Evolutionary conservation across 2,329 filamentous ascomycete species (phyloP).

Genomic region (Stagonosporopsis vannaccii): DNA sequence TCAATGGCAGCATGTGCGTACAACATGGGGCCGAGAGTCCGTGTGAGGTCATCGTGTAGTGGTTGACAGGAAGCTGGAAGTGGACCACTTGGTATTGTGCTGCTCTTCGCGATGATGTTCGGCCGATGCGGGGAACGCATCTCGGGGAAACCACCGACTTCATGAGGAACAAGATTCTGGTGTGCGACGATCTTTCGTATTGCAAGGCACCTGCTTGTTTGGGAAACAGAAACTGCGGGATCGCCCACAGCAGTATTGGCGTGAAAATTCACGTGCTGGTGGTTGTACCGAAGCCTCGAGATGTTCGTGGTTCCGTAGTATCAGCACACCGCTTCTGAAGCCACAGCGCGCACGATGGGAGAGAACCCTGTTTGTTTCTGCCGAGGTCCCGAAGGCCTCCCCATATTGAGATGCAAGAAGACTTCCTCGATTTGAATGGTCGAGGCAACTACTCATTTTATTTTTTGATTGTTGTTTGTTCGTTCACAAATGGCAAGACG

Average conservation of each 20-base stretch:
- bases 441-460: neutral
- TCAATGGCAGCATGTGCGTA: neutral
- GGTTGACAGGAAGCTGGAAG: neutral
- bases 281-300: neutral
- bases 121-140: conserved; percentile 3
- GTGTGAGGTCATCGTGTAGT: conserved; percentile 8
- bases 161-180: neutral
- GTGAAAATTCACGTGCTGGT: too few species aligned
- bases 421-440: neutral
- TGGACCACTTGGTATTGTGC: neutral
- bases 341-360: too few species aligned
- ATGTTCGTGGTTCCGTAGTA: neutral
- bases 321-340: too few species aligned
- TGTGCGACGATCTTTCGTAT: neutral
- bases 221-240: neutral
- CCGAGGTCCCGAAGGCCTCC: neutral
- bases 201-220: conserved; percentile 2
- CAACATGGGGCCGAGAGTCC: neutral
- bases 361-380: neutral
- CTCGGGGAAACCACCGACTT: conserved; percentile 13
- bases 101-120: conserved; percentile 2
- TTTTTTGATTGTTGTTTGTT: neutral
- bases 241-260: neutral
- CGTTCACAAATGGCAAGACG: neutral
- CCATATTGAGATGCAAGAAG: neutral